Evolutionary conservation across 1,284 basidiomycete species (phyloP), one percentile per base, ranked within the genome.

Genomic region (Mycosarcoma mackinlayi): DNA sequence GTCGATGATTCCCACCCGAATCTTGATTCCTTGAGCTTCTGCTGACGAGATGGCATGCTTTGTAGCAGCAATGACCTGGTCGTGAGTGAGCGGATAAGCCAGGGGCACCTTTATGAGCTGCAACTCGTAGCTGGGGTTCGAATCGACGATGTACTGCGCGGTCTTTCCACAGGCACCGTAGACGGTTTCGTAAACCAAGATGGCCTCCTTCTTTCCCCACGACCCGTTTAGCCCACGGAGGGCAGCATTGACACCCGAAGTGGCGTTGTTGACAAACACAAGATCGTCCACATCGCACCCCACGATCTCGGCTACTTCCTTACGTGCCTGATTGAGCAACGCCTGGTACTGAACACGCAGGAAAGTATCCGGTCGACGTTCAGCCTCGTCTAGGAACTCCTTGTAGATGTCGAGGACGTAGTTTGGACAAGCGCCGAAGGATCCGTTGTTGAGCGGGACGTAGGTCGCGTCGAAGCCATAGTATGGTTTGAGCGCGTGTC

Each of bases 1-100:
- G 80, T 95, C 93, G 18, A 95, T 87, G 8, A 94, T 80, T 0
- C 89, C 89, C 19, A 94, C 42, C 90, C 94, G 85, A 7, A 89
- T 91, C 77, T 93, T 93, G 85, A 92, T 93, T 8, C 79, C 64
- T 9, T 55, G 35, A 0, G 30, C 13, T 13, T 51, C 34, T 3
- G 63, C 73, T 0, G 53, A 48, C 14, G 23, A 1, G 21, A 76
- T 70, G 7, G 58, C 52, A 1, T 41, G 28, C 37, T 46, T 62
- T 30, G 78, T 71, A 4, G 69, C 77, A 0, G 83, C 82, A 3
- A 83, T 19, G 9, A 84, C 60, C 11, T 73, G 53, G 31, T 66
- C 65, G 56, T 83, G 74, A 5, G 65, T 62, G 28, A 78, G 40
- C 0, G 83, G 83, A 27, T 81, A 78, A 5, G 23, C 30, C 19